Conservation (phyloP, 805 yeast genomes). For the Pichia manshurica region DNA sequence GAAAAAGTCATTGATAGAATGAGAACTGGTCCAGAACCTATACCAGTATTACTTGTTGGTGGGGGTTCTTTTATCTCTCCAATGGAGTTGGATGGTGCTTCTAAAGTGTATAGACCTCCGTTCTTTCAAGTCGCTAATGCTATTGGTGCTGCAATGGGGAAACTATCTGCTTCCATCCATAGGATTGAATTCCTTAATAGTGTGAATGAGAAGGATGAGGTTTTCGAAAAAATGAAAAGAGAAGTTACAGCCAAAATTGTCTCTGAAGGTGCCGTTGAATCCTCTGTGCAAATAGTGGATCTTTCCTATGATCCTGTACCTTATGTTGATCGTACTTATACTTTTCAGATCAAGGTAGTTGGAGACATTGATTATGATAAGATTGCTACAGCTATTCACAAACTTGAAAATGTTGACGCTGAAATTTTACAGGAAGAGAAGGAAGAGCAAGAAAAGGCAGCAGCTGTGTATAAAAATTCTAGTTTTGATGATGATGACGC, state of each 20-base stretch:
- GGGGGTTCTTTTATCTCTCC: slow-evolving; percentile 1
- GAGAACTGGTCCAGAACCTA: not conserved
- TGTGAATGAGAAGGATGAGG: not conserved
- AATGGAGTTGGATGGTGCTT: not conserved
- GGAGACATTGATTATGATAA: slow-evolving; percentile 2
- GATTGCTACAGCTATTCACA: not conserved
- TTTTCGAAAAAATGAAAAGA: not conserved
- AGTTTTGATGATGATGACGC: no score
- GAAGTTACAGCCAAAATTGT: not conserved
- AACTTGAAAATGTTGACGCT: not conserved
- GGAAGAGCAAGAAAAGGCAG: not conserved
- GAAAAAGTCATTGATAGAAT: slow-evolving; percentile 2
- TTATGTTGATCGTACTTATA: not conserved
- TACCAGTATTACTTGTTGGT: not conserved
- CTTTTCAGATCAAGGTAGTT: not conserved
- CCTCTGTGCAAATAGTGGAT: not conserved
- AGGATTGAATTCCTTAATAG: not conserved
- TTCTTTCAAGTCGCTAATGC: slow-evolving; percentile 2
- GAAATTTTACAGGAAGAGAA: not conserved
- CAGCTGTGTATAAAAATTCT: no score
- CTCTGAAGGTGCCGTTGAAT: not conserved
- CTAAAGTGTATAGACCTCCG: not conserved
- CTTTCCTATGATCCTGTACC: not conserved
- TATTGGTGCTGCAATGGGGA: slow-evolving; percentile 2
- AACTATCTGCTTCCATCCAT: not conserved